Evolutionary conservation across 2,329 filamentous ascomycete species (phyloP), one percentile per base, ranked within the genome.

Genomic region (Onygenales sp.): DNA sequence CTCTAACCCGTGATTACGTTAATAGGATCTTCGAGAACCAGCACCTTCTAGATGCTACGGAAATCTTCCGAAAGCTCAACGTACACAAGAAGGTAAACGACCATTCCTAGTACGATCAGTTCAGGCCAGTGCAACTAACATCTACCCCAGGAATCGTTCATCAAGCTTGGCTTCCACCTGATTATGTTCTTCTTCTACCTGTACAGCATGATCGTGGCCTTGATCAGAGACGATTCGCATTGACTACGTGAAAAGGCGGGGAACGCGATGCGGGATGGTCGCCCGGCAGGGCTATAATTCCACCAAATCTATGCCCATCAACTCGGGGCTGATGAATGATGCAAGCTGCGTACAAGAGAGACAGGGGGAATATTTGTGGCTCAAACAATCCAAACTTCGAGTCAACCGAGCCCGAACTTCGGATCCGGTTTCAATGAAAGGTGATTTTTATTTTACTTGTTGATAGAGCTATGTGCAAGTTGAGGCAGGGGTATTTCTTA

Each of bases 131-230:
- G 21, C 11, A 39, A 52, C 43, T 52, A 51, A 51, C 39, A 11
- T 35, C 17, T 9, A 3, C 17, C 10, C 39, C 61, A 95, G 91
- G 93, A 98, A 83, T 97, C 93, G 0, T 98, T 98, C 73, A 85
- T 93, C 78, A 98, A 98, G 78, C 88, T 98, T 43, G 93, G 92
- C 54, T 98, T 98, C 81, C 93, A 98, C 74, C 79, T 98, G 57
- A 73, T 98, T 76, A 96, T 98, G 90, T 98, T 98, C 83, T 98
- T 98, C 84, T 98, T 97, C 83, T 98, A 98, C 77, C 86, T 98
- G 54, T 95, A 95, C 82, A 94, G 88, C 85, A 94, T 93, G 88
- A 93, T 93, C 64, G 92, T 96, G 60, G 92, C 93, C 61, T 81
- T 98, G 59, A 98, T 98, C 78, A 85, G 87, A 68, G 93, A 97